These are phyloP conservation scores for Xylaria sp. DNA, from an alignment of 2,329 filamentous ascomycete species.

Conservation along the genomic window DNA sequence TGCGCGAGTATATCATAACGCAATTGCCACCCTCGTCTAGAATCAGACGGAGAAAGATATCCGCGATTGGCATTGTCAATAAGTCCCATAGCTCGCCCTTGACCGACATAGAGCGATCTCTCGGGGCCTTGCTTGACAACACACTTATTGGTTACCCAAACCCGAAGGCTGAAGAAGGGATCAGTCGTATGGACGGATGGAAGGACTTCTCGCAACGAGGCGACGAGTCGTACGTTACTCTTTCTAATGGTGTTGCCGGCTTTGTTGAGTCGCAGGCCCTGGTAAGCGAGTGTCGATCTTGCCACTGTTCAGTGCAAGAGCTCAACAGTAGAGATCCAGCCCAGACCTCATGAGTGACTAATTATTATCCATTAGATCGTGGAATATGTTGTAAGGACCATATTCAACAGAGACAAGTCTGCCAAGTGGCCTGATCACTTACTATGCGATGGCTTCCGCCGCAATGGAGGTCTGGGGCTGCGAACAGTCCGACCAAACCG, in stretches of 20 bases:
- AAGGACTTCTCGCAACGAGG: slow-evolving; percentile 70
- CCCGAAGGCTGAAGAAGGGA: slow-evolving; percentile 46
- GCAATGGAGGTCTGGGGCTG: slow-evolving; percentile 63
- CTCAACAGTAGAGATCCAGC: background rate
- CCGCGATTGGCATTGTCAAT: slow-evolving; percentile 54
- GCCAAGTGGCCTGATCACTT: slow-evolving; percentile 74
- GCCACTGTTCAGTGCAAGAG: slow-evolving; percentile 4
- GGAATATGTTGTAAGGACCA: slow-evolving; percentile 79
- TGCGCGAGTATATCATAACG: slow-evolving; percentile 77
- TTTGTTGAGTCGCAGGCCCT: slow-evolving; percentile 70
- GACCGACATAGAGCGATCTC: slow-evolving; percentile 53
- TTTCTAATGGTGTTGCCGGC: slow-evolving; percentile 59
- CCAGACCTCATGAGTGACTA: slow-evolving; percentile 20
- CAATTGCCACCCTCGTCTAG: slow-evolving; percentile 75
- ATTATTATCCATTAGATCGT: slow-evolving; percentile 66
- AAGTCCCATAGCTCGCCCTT: slow-evolving; percentile 33
- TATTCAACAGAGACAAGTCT: slow-evolving; percentile 71
- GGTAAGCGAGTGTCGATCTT: slow-evolving; percentile 56
- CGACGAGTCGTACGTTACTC: slow-evolving; percentile 67
- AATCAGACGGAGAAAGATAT: slow-evolving; percentile 67
- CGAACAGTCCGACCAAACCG: slow-evolving; percentile 73
- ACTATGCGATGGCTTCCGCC: slow-evolving; percentile 84
- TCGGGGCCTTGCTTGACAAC: slow-evolving; percentile 73
- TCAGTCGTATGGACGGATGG: slow-evolving; percentile 66
- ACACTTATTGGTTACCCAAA: slow-evolving; percentile 71